phyloP scores from a whole-genome alignment of 352 stramenopile species.

The Phytophthora podocarpi region DNA sequence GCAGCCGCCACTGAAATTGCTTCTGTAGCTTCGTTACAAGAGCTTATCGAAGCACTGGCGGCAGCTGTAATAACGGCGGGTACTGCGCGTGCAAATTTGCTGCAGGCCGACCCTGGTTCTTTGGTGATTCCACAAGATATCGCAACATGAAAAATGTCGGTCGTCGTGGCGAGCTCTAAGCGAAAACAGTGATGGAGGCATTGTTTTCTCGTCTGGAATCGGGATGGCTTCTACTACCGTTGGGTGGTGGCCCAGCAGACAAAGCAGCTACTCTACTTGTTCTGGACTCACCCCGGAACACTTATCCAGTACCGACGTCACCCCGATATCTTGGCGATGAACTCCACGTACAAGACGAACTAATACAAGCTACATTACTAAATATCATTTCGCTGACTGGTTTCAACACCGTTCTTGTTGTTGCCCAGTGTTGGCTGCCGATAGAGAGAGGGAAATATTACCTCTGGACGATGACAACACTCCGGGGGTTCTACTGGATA shows the following conservation, averaged over 20 bases:
- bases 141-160: neutral
- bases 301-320: neutral
- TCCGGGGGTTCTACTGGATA: neutral
- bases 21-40: conserved; percentile 2
- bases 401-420: conserved; percentile 6
- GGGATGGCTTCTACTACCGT: conserved; percentile 7
- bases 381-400: conserved; percentile 15
- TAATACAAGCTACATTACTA: conserved; percentile 9
- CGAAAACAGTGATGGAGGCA: neutral
- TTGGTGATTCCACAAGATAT: conserved; percentile 13
- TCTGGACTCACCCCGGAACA: conserved; percentile 10
- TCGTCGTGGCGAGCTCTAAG: neutral
- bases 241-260: neutral
- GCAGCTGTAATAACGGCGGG: neutral
- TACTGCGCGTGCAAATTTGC: neutral
- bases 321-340: neutral
- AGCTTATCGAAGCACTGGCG: neutral
- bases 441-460: neutral
- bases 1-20: too few relatives aligned
- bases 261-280: neutral
- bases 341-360: conserved; percentile 19
- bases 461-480: neutral
- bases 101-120: neutral
- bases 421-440: conserved; percentile 11
- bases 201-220: neutral